Base-by-base conservation (phyloP, 352 stramenopile species). In the Globisporangium nunn region DNA sequence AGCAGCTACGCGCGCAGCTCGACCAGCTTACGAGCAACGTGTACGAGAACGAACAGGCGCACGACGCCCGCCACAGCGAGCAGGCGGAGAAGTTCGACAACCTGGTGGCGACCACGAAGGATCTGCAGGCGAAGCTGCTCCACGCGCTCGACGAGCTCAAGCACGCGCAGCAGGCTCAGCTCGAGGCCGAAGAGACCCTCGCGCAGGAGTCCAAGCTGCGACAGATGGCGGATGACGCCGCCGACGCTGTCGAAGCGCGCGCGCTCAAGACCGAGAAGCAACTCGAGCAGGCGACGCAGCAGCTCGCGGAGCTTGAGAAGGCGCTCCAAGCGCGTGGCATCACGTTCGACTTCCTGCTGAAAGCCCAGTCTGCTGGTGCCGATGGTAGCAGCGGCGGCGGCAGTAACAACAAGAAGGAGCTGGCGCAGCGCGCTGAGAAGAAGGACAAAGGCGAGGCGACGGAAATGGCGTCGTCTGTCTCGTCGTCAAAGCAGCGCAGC, bases 341-440 rank as follows among this genome's bases (percentile, higher is more conserved):
- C 61, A 82, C 77, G n/a, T 67, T 81, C 48, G 77, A 84, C n/a
- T 87, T 75, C 44, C 39, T 87, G 28, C 51, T 87, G 18, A 85
- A 75, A 23, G 23, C 51, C 8, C 44, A 29, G 7, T n/a, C 35
- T 12, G 11, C 14, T 40, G 35, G 35, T 11, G 7, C 7, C 7
- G 7, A 3, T 10, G 35, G 1, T 10, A 10, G 5, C 6, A 35
- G 61, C 59, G 70, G 31, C 18, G 39, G 29, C 12, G 66, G 49
- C 44, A 70, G 59, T 43, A 58, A 17, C 47, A 64, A 58, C 45
- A 62, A 28, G 14, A 52, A 56, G 23, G 46, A 57, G 31, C n/a
- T n/a, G 4, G 15, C 46, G 48, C 18, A 5, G 23, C 35, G 31
- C n/a, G 5, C 12, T 6, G 52, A 59, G 39, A 50, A 40, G 12